Conservation (phyloP, 1,284 basidiomycete species). For the Microbotryum silenes-acaulis region DNA sequence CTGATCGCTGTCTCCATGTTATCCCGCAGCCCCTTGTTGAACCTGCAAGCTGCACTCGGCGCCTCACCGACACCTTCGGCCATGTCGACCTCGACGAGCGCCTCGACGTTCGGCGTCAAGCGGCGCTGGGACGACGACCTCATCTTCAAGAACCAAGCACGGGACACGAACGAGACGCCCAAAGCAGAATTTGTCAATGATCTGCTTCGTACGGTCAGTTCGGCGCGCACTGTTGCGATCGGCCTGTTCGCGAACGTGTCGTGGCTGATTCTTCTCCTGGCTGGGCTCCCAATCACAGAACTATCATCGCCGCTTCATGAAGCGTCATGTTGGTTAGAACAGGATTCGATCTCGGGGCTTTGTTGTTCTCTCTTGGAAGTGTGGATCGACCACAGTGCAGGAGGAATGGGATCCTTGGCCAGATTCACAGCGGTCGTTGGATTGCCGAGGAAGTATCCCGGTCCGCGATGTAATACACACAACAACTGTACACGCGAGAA, state of each 20-base stretch:
- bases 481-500: too few relatives aligned
- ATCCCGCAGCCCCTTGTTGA: constrained; percentile 65
- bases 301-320: constrained; percentile 21
- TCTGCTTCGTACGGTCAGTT: constrained; percentile 71
- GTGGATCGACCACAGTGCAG: too few relatives aligned
- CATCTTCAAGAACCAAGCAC: constrained; percentile 95
- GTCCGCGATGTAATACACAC: too few relatives aligned
- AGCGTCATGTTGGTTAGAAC: constrained; percentile 8
- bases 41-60: constrained; percentile 78
- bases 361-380: too few relatives aligned
- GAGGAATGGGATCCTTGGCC: too few relatives aligned
- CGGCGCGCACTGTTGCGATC: background rate
- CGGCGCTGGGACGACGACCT: constrained; percentile 82
- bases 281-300: background rate
- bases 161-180: constrained; percentile 55
- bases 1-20: background rate
- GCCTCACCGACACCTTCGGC: constrained; percentile 52
- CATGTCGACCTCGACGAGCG: constrained; percentile 58
- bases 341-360: background rate
- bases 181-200: constrained; percentile 80
- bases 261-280: constrained; percentile 32
- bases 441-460: too few relatives aligned
- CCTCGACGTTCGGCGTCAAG: constrained; percentile 67
- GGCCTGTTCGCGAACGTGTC: background rate
- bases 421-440: too few relatives aligned